phyloP scores from a whole-genome alignment of 495 filamentous ascomycete species.

The Pyronema omphalodes region DNA sequence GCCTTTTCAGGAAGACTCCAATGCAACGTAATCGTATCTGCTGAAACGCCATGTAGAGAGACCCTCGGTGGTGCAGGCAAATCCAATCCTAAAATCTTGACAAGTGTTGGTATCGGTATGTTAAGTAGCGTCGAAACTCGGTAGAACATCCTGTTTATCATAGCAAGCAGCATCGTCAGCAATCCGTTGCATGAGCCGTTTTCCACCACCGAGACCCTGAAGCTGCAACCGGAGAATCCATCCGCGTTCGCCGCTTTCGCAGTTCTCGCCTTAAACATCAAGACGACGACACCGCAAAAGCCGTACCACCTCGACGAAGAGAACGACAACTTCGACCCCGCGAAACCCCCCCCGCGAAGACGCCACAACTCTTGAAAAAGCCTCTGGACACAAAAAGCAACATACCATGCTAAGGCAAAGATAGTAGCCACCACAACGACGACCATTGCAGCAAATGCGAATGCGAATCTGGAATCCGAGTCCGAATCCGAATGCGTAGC shows the following conservation, averaged over 20 bases:
- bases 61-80: conserved; percentile 79
- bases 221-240: not conserved
- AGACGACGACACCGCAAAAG: too few species aligned
- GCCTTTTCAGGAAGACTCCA: conserved; percentile 69
- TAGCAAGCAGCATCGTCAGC: not conserved
- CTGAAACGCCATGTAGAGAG: conserved; percentile 73
- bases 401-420: conserved; percentile 20
- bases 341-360: too few species aligned
- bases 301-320: too few species aligned
- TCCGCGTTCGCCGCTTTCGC: too few species aligned
- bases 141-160: conserved; percentile 46
- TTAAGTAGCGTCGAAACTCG: conserved; percentile 71
- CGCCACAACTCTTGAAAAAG: not conserved
- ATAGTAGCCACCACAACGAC: conserved; percentile 21
- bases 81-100: conserved; percentile 78
- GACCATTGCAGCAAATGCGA: conserved; percentile 11
- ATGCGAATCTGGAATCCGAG: too few species aligned
- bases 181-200: not conserved
- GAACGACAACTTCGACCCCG: too few species aligned
- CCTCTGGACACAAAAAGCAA: not conserved
- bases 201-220: not conserved
- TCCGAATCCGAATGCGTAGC: too few species aligned
- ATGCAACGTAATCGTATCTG: conserved; percentile 74
- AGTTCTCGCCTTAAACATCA: too few species aligned
- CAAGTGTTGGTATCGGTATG: conserved; percentile 76